phyloP scores from a whole-genome alignment of 2,329 filamentous ascomycete species.

The Aureobasidium sp. region DNA sequence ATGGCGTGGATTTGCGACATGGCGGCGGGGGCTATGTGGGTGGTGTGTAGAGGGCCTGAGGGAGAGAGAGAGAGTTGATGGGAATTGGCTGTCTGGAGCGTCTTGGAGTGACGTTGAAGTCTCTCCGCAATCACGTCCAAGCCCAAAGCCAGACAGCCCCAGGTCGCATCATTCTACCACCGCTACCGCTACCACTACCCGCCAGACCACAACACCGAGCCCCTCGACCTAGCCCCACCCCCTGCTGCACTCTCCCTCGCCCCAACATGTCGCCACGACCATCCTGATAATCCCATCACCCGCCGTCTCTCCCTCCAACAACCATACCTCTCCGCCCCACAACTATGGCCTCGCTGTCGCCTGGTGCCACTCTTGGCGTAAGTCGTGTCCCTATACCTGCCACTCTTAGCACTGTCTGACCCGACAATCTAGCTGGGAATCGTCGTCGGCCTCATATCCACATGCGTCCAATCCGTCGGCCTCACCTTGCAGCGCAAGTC shows the following conservation, averaged over 20 bases:
- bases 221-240: not conserved
- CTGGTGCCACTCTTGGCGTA: slow-evolving; percentile 17
- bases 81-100: not conserved
- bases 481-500: slow-evolving; percentile 96
- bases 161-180: not conserved
- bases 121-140: not conserved
- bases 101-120: not conserved
- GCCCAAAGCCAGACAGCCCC: not conserved
- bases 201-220: not conserved
- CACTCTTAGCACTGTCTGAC: not conserved
- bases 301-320: not conserved
- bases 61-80: not conserved
- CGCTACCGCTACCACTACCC: not conserved
- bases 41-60: not conserved
- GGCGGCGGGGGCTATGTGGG: slow-evolving; percentile 38
- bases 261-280: not conserved
- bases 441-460: slow-evolving; percentile 84
- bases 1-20: slow-evolving; percentile 93
- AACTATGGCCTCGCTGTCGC: slow-evolving; percentile 17
- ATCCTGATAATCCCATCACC: not conserved
- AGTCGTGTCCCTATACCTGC: not conserved
- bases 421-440: slow-evolving; percentile 56
- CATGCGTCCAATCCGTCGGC: slow-evolving; percentile 88
- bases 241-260: not conserved
- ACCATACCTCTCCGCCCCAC: not conserved